Base-by-base conservation (phyloP, 106 monocot species). In the Agapanthus africanus region DNA sequence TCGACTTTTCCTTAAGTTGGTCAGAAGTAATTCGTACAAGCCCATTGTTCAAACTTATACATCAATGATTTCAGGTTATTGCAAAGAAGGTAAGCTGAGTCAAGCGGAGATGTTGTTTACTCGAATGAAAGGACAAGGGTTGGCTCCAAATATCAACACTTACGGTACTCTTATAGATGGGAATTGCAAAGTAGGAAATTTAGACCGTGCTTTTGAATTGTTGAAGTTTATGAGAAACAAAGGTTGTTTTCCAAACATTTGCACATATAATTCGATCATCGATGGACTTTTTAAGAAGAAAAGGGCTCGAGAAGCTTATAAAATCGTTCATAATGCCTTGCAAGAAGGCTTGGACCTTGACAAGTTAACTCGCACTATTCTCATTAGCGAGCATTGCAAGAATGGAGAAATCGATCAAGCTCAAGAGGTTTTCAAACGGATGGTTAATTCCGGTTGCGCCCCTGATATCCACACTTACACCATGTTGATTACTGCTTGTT, bases 51-150 rank as follows among this genome's bases (percentile, higher is more conserved):
- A 68, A 23, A 99, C 99, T 40, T 93, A 99, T 69, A 99, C 99
- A 46, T 86, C 85, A 9, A 99, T 99, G 99, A 87, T 99, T 25
- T 41, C 77, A 31, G 99, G 99, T 26, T 99, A 99, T 54, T 99
- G 85, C 15, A 93, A 75, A 68, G 99, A 99, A 75, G 74, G 80
- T 8, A 99, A 93, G 70, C 70, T 99, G 37, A 79, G 57, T 72
- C 74, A 90, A 79, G 99, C 93, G 10, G 90, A 93, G 70, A 99
- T 93, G 99, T 67, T 99, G 59, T 46, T 90, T 54, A 35, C 72
- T 1, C 84, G 85, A 74, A 93, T 99, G 99, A 70, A 36, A 57
- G 99, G 93, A 50, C 99, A 99, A 69, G 82, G 81, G 0, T 59
- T 99, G 66, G 30, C 22, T 11, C 93, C 99, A 38, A 99, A 90